Conservation (phyloP, 495 filamentous ascomycete species). For the Daldinia childiae region DNA sequence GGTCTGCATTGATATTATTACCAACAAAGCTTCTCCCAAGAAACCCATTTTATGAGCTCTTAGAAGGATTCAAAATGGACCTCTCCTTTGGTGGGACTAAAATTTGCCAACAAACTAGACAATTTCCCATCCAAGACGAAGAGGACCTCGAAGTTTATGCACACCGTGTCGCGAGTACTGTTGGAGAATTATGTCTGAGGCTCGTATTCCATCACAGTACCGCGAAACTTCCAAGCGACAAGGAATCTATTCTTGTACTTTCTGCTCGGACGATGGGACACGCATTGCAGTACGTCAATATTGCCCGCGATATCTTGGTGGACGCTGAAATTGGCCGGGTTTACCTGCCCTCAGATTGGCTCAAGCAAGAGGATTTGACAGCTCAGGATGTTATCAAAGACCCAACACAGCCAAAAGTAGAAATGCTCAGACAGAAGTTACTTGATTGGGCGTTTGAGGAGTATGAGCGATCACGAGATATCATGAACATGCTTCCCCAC, state of each 20-base stretch:
- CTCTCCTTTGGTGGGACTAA: slow-evolving; percentile 54
- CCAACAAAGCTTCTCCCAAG: slow-evolving; percentile 62
- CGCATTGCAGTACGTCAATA: slow-evolving; percentile 76
- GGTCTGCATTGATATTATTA: slow-evolving; percentile 61
- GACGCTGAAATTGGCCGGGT: slow-evolving; percentile 69
- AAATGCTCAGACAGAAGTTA: slow-evolving; percentile 59
- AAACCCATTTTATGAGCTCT: slow-evolving; percentile 64
- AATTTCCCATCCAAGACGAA: slow-evolving; percentile 65
- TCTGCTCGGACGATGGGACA: slow-evolving; percentile 70
- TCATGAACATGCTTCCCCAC: slow-evolving; percentile 65
- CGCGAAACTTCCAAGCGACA: slow-evolving; percentile 33
- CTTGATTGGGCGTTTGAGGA: slow-evolving; percentile 64
- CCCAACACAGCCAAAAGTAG: slow-evolving; percentile 53
- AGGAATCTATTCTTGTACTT: slow-evolving; percentile 47
- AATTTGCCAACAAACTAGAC: background rate
- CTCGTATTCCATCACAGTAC: slow-evolving; percentile 66
- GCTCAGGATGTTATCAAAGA: slow-evolving; percentile 61
- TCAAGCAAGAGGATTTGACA: slow-evolving; percentile 62
- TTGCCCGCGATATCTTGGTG: slow-evolving; percentile 71
- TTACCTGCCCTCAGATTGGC: slow-evolving; percentile 70
- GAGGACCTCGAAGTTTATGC: slow-evolving; percentile 66
- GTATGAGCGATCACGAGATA: slow-evolving; percentile 58
- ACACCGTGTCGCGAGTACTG: slow-evolving; percentile 70
- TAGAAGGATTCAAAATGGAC: slow-evolving; percentile 71
- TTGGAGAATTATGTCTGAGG: slow-evolving; percentile 70